Conservation (phyloP, 2,329 filamentous ascomycete genomes). For the Madurella mycetomatis region DNA sequence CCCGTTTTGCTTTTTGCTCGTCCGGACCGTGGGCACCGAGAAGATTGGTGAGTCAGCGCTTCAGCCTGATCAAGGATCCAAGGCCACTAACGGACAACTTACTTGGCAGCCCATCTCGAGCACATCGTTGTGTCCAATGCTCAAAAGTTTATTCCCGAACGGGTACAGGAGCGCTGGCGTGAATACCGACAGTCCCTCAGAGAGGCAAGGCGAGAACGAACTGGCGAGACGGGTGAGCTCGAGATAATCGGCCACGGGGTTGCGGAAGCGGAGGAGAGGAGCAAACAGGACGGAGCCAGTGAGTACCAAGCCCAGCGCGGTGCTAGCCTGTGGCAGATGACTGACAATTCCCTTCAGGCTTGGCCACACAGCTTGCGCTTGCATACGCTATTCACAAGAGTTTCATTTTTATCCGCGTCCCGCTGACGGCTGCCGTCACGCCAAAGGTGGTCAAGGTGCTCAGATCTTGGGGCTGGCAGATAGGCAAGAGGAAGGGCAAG, state of each 20-base stretch:
- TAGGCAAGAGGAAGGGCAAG: constrained; percentile 60
- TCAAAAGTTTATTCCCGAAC: constrained; percentile 56
- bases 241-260: constrained; percentile 49
- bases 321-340: background rate
- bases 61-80: background rate
- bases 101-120: constrained; percentile 52
- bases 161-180: constrained; percentile 50
- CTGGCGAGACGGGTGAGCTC: constrained; percentile 2
- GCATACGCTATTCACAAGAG: constrained; percentile 98
- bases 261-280: constrained; percentile 57
- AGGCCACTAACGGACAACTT: constrained; percentile 2
- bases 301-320: constrained; percentile 40
- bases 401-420: constrained; percentile 94
- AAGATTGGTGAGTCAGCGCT: constrained; percentile 61
- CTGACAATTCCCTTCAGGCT: constrained; percentile 39
- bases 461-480: constrained; percentile 87
- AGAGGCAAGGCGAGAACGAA: constrained; percentile 31
- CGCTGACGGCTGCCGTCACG: constrained; percentile 81
- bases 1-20: constrained; percentile 89
- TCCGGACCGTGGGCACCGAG: constrained; percentile 77
- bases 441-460: constrained; percentile 92
- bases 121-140: constrained; percentile 60
- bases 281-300: constrained; percentile 65
- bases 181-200: constrained; percentile 47
- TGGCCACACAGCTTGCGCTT: constrained; percentile 79